phyloP scores from a whole-genome alignment of 345 rosid genomes.

The Eutrema japonicum region DNA sequence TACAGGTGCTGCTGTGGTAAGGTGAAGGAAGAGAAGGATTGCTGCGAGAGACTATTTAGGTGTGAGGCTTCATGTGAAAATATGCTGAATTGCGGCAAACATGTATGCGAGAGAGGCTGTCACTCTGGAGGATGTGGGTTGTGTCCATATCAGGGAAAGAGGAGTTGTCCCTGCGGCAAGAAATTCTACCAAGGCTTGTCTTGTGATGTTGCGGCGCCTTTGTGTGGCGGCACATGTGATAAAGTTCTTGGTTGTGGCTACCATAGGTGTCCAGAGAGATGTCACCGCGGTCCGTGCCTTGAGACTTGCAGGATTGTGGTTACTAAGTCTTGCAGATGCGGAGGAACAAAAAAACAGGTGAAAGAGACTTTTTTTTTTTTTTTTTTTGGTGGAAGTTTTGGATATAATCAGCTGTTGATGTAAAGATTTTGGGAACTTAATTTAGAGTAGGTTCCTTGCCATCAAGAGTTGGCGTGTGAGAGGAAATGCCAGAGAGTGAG shows the following conservation, averaged over 20 bases:
- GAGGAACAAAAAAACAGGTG: slow-evolving; percentile 88
- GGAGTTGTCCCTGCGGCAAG: slow-evolving; percentile 90
- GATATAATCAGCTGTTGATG: slow-evolving; percentile 28
- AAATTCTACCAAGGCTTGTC: slow-evolving; percentile 73
- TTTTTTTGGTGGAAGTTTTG: neutral
- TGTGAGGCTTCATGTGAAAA: slow-evolving; percentile 71
- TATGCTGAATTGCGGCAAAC: slow-evolving; percentile 68
- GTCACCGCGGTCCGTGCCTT: slow-evolving; percentile 77
- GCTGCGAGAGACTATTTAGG: slow-evolving; percentile 70
- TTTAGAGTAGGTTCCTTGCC: slow-evolving; percentile 79
- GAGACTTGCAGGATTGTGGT: slow-evolving; percentile 87
- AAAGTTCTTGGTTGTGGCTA: slow-evolving; percentile 71
- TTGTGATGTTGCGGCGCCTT: slow-evolving; percentile 69
- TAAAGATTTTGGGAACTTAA: slow-evolving; percentile 28
- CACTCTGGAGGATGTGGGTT: slow-evolving; percentile 76
- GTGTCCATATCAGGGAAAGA: slow-evolving; percentile 82
- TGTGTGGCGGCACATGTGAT: slow-evolving; percentile 87
- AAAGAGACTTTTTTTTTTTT: slow-evolving; percentile 28
- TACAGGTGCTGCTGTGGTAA: slow-evolving; percentile 67
- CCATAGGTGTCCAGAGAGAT: slow-evolving; percentile 86
- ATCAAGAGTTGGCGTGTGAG: slow-evolving; percentile 90
- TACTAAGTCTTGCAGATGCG: slow-evolving; percentile 73
- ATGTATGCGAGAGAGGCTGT: slow-evolving; percentile 78
- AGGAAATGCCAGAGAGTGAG: slow-evolving; percentile 81
- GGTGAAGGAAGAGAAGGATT: slow-evolving; percentile 66